Percentiles rank a stretch among this genome's conserved stretches.
These are phyloP conservation scores for Sugiyamaella lignohabitans DNA, from an alignment of 805 yeast species.

Conservation along the genomic window DNA sequence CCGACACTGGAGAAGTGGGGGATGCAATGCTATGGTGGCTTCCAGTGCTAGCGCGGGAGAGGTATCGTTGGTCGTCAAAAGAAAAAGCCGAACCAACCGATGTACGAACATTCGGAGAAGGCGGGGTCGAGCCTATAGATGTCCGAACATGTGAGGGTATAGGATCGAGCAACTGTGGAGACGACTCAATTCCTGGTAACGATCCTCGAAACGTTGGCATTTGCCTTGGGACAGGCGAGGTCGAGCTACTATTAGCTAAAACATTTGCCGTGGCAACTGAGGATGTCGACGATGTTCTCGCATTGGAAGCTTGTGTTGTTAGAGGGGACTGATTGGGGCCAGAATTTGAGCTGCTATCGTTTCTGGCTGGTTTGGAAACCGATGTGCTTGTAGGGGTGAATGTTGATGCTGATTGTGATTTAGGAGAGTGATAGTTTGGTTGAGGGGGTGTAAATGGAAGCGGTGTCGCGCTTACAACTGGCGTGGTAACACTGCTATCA, in stretches of 20 bases:
- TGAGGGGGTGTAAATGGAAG: background rate
- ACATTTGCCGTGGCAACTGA: conserved; percentile 3
- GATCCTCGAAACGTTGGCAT: too few relatives aligned
- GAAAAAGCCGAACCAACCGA: background rate
- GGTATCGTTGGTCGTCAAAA: background rate
- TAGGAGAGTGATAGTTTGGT: background rate
- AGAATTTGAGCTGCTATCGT: too few relatives aligned
- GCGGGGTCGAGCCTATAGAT: background rate
- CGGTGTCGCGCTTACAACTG: too few relatives aligned
- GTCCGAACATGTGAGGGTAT: too few relatives aligned
- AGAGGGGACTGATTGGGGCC: too few relatives aligned
- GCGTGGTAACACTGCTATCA: too few relatives aligned
- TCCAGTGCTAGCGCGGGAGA: background rate
- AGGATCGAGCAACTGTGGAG: too few relatives aligned
- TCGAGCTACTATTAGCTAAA: background rate
- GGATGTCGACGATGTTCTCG: background rate
- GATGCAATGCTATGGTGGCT: background rate
- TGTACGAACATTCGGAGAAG: background rate
- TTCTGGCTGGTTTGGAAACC: too few relatives aligned
- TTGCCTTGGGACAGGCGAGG: too few relatives aligned
- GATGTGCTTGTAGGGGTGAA: too few relatives aligned
- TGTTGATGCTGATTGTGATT: background rate
- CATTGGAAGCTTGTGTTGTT: too few relatives aligned
- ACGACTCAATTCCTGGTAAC: too few relatives aligned
- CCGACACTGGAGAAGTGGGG: background rate